Evolutionary conservation across 1,139 yeast genomes (phyloP).

Genomic region (Maudiozyma humilis): DNA sequence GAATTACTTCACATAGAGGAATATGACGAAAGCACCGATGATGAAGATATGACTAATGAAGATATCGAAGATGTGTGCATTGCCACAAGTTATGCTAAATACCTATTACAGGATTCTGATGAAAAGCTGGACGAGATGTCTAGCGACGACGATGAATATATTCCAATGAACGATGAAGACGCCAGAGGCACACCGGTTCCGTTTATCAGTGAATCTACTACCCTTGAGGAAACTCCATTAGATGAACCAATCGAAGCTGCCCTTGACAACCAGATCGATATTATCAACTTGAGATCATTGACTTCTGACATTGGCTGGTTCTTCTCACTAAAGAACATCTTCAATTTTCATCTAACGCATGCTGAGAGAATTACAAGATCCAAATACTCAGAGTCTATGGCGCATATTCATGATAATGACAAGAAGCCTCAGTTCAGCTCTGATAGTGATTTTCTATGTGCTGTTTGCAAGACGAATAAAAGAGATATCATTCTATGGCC

Average conservation of each 20-base stretch:
- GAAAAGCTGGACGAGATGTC: background rate
- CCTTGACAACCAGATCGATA: background rate
- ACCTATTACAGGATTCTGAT: background rate
- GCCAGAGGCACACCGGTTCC: background rate
- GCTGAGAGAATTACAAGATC: slow-evolving; percentile 9
- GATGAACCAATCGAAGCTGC: background rate
- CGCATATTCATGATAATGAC: background rate
- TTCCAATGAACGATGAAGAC: background rate
- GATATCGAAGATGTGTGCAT: background rate
- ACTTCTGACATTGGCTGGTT: slow-evolving; percentile 7
- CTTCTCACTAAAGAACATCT: background rate
- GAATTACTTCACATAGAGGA: background rate
- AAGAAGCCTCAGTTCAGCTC: slow-evolving; percentile 10
- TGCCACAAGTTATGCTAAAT: background rate
- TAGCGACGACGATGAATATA: background rate
- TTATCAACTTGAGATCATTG: slow-evolving; percentile 1
- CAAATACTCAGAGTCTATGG: slow-evolving; percentile 30
- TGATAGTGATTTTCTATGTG: slow-evolving; percentile 42
- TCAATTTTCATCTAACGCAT: slow-evolving; percentile 4
- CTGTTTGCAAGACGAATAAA: slow-evolving; percentile 69
- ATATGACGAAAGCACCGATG: background rate
- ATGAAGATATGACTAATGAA: background rate
- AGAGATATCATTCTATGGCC: slow-evolving; percentile 88
- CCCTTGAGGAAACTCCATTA: background rate
- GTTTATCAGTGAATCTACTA: background rate